Evolutionary conservation across 257 asterid genomes (phyloP), one percentile per base, ranked within the genome.

Genomic region (Solanum acaule): DNA sequence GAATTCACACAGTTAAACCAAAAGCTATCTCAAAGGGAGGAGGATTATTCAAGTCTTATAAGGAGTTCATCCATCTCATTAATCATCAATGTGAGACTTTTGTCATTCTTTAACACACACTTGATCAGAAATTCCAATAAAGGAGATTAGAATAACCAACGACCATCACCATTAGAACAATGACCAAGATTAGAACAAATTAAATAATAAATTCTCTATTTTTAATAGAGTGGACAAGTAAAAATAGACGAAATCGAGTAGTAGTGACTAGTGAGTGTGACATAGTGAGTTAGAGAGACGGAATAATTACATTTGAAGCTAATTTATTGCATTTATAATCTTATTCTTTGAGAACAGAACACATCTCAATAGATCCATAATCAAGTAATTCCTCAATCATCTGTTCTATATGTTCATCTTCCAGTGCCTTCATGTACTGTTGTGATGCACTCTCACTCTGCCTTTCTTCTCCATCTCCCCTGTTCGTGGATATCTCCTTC

Each of bases 341-440:
- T 89, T 89, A 90, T 16, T 86, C 88, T 31, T 87, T 91, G 87
- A 86, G 63, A 49, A 88, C 88, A 71, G 92, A 87, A 86, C 90
- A 90, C 44, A 93, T 91, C 89, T 95, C 98, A 89, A 94, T 37
- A 20, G 94, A 90, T 63, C 94, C 96, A 87, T 92, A 91, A 89
- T 94, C 93, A 27, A 92, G 92, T 88, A 95, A 93, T 84, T 95
- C 98, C 81, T 94, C 89, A 37, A 95, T 95, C 98, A 95, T 95
- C 92, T 95, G 95, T 82, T 94, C 94, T 61, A 94, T 93, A 29
- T 94, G 94, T 88, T 93, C 94, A 87, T 95, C 98, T 86, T 94
- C 95, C 10, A 92, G 91, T 27, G 91, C 84, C 92, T 89, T 61
- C 14, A 23, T 90, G 87, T 92, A 87, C 52, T 91, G 67, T 59